These are phyloP conservation scores for Termitomyces eurrhizus DNA, from an alignment of 768 basidiomycete genomes.

Conservation along the genomic window DNA sequence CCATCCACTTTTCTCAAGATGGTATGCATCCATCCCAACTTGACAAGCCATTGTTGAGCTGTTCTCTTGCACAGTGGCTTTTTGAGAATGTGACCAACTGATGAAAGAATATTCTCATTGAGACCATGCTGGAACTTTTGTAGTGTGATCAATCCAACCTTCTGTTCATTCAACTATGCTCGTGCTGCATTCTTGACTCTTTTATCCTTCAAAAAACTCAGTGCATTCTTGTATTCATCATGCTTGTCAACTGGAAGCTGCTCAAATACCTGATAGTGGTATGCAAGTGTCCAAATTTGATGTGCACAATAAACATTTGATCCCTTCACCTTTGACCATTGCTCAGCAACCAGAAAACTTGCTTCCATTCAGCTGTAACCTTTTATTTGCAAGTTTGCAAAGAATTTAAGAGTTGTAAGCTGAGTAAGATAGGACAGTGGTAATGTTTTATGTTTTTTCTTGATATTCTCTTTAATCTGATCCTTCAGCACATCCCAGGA, in stretches of 20 bases:
- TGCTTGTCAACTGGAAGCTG: not conserved
- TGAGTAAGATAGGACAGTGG: conserved; percentile 27
- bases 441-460: conserved; percentile 14
- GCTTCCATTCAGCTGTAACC: conserved; percentile 23
- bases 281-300: no score
- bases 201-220: conserved; percentile 1
- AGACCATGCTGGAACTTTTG: conserved; percentile 19
- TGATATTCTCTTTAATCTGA: conserved; percentile 23
- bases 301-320: not conserved
- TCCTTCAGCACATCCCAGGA: not conserved
- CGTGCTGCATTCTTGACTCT: not conserved
- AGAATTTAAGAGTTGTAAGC: no score
- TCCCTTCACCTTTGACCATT: no score
- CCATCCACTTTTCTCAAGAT: conserved; percentile 22
- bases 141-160: conserved; percentile 27
- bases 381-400: conserved; percentile 30
- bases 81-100: conserved; percentile 22
- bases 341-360: conserved; percentile 30
- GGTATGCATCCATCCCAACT: conserved; percentile 16
- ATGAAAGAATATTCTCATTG: conserved; percentile 26
- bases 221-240: conserved; percentile 2
- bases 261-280: conserved; percentile 3
- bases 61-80: conserved; percentile 26
- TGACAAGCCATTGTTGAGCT: conserved; percentile 33
- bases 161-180: conserved; percentile 20